Percentiles rank a stretch among this genome's conserved stretches.
These are phyloP conservation scores for Ceratocystis cacaofunesta DNA, from an alignment of 2,329 filamentous ascomycete genomes.

Conservation along the genomic window DNA sequence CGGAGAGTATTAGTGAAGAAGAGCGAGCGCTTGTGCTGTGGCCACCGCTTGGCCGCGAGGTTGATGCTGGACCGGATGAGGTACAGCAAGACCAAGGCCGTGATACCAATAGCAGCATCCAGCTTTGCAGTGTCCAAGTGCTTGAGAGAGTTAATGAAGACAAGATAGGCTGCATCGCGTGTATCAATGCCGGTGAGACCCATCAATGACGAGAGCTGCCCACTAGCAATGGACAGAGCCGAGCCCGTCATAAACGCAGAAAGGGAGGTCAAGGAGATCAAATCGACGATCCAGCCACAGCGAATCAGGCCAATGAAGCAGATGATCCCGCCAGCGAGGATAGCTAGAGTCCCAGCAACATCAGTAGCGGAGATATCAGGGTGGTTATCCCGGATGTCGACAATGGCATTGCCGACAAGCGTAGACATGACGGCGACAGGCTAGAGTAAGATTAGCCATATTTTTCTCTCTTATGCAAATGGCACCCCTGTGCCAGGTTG, in stretches of 20 bases:
- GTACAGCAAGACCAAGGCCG: conserved; percentile 65
- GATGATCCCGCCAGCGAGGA: conserved; percentile 66
- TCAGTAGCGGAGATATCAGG: conserved; percentile 47
- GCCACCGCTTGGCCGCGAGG: conserved; percentile 51
- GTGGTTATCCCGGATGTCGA: conserved; percentile 40
- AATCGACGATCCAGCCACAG: conserved; percentile 78
- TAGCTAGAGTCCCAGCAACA: conserved; percentile 62
- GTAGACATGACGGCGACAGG: conserved; percentile 94
- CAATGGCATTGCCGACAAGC: conserved; percentile 68
- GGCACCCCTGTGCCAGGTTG: background rate
- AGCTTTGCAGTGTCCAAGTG: conserved; percentile 49
- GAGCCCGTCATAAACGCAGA: conserved; percentile 96
- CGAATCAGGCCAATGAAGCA: conserved; percentile 63
- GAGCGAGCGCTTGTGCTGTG: conserved; percentile 53
- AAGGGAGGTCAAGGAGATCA: conserved; percentile 80
- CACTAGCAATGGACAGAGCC: conserved; percentile 71
- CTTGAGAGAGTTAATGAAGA: conserved; percentile 72
- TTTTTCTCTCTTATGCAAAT: background rate
- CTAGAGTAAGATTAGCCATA: conserved; percentile 27
- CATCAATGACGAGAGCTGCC: conserved; percentile 70
- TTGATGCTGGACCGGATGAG: conserved; percentile 53
- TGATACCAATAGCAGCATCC: conserved; percentile 83
- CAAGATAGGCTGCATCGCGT: conserved; percentile 61
- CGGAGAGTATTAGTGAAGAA: conserved; percentile 89
- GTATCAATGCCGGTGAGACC: conserved; percentile 64